Conservation (phyloP, 2,329 filamentous ascomycete species). For the Cladosporium sp. region DNA sequence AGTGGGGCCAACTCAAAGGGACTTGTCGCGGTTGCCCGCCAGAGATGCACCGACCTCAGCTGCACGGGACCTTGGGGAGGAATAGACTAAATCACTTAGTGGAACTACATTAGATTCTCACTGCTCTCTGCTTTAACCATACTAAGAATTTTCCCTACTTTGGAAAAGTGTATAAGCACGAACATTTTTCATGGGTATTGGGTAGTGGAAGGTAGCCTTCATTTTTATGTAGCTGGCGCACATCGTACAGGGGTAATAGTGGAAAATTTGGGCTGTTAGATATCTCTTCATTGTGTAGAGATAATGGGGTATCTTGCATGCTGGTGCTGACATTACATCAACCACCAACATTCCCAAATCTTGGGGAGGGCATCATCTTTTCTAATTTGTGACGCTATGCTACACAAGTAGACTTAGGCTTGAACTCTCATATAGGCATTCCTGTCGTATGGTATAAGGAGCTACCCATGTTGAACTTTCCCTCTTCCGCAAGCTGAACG, state of each 20-base stretch:
- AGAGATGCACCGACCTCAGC: neutral
- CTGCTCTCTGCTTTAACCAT: neutral
- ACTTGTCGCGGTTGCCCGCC: neutral
- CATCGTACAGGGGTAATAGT: neutral
- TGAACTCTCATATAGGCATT: conserved; percentile 17
- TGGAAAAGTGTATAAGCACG: neutral
- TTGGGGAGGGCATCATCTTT: conserved; percentile 34
- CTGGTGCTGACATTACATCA: neutral
- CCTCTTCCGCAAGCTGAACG: conserved; percentile 15
- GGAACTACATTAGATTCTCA: neutral
- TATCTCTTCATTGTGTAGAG: neutral
- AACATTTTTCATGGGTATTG: neutral
- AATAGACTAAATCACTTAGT: neutral
- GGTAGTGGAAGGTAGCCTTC: neutral
- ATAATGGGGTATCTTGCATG: neutral
- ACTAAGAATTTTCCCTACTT: neutral
- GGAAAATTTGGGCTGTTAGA: neutral
- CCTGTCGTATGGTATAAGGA: conserved; percentile 19
- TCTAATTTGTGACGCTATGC: conserved; percentile 17
- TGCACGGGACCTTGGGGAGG: neutral
- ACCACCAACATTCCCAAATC: neutral
- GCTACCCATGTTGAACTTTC: conserved; percentile 15
- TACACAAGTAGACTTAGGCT: conserved; percentile 17
- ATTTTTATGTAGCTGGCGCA: neutral
- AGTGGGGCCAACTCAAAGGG: neutral